Conservation (phyloP, 257 asterid species). For the Solanum appendiculatum region DNA sequence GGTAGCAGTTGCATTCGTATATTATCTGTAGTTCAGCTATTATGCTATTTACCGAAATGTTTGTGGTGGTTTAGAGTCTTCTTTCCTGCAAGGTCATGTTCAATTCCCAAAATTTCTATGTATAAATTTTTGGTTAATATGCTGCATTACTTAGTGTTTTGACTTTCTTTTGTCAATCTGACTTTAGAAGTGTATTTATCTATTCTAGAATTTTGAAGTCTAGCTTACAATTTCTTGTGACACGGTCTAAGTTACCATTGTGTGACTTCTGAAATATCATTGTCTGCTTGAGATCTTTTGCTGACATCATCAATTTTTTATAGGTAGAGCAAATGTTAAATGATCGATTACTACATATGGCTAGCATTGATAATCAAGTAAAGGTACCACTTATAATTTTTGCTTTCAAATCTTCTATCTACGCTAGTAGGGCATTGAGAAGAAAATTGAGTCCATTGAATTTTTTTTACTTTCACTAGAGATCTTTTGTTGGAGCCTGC, state of each 20-base stretch:
- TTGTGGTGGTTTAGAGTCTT: not conserved
- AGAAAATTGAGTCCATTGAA: not conserved
- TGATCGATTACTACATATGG: constrained; percentile 59
- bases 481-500: not conserved
- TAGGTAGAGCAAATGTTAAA: constrained; percentile 69
- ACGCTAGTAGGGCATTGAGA: not conserved
- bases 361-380: constrained; percentile 75
- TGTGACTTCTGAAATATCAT: not conserved
- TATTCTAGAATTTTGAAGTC: not conserved
- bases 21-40: not conserved
- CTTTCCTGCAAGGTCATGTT: not conserved
- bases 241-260: not conserved
- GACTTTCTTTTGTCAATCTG: not conserved
- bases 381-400: constrained; percentile 42
- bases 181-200: not conserved
- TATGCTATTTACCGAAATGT: not conserved
- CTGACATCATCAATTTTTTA: constrained; percentile 11
- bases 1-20: constrained; percentile 30
- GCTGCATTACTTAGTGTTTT: not conserved
- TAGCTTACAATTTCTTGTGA: not conserved
- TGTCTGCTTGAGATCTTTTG: not conserved
- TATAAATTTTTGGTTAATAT: not conserved
- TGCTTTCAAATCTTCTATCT: not conserved
- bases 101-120: not conserved
- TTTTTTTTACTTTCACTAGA: not conserved